Conservation (phyloP, 2,329 filamentous ascomycete species). For the Diaporthe velutina region DNA sequence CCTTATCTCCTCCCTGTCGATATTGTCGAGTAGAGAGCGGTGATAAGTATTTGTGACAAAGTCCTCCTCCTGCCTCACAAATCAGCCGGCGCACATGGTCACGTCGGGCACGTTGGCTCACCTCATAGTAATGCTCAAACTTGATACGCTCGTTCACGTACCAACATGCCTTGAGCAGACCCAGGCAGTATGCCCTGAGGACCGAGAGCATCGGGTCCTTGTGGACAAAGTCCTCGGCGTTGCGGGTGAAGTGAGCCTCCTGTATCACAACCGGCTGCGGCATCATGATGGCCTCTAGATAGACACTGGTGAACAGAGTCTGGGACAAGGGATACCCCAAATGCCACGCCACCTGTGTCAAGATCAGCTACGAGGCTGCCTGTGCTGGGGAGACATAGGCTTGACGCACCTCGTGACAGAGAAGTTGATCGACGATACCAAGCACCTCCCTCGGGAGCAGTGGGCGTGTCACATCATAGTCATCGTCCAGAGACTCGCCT, state of each 20-base stretch:
- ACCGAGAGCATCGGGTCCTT: constrained; percentile 69
- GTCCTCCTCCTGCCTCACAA: constrained; percentile 82
- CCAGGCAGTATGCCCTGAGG: constrained; percentile 88
- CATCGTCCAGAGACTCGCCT: constrained; percentile 85
- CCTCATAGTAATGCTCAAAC: constrained; percentile 92
- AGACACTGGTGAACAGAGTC: constrained; percentile 92
- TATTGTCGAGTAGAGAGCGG: constrained; percentile 77
- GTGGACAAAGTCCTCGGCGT: constrained; percentile 46
- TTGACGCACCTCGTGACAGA: constrained; percentile 83
- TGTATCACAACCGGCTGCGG: constrained; percentile 74
- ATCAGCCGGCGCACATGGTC: background rate
- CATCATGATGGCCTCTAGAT: constrained; percentile 86
- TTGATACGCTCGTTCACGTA: constrained; percentile 83
- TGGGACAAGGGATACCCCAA: constrained; percentile 95
- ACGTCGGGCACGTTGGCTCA: constrained; percentile 51
- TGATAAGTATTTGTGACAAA: constrained; percentile 95
- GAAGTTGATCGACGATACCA: constrained; percentile 92
- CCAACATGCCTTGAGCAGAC: constrained; percentile 84
- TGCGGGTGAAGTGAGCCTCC: constrained; percentile 72
- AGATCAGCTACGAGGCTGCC: background rate
- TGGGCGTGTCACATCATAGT: constrained; percentile 79
- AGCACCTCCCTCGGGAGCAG: constrained; percentile 84
- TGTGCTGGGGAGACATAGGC: background rate
- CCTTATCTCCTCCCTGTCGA: constrained; percentile 70
- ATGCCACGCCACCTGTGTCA: constrained; percentile 89